Base-by-base conservation (phyloP, 2,329 filamentous ascomycete species). In the Hymenoscyphus repandus region DNA sequence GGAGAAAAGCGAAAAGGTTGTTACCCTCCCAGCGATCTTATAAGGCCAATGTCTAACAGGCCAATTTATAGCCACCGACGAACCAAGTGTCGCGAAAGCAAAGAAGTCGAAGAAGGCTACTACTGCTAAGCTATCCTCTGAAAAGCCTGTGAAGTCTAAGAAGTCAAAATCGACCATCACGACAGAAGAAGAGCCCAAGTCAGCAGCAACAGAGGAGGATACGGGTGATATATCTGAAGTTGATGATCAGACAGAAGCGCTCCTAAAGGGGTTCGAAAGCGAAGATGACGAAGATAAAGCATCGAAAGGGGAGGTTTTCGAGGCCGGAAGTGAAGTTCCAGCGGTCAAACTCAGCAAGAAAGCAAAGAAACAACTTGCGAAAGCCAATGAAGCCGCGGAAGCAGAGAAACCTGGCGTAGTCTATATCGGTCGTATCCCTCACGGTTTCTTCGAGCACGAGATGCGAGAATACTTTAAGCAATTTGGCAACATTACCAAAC, bases 391-490 rank as follows among this genome's bases (percentile, higher is more conserved):
- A 55, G 60, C 61, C 5, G 71, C 74, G 30, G 64, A 64, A 17
- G 72, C 73, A 50, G 74, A 77, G 42, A 77, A 79, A 46, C 81
- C 88, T 1, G 92, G 91, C 42, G 85, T 93, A 37, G 78, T 97
- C 64, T 97, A 96, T 72, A 78, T 99, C 63, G 90, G 89, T 66
- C 89, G 90, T 58, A 85, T 96, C 53, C 91, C 91, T 36, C 89
- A 93, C 72, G 88, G 93, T 72, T 99, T 99, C 81, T 97, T 92
- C 77, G 93, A 99, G 73, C 82, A 90, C 64, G 87, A 97, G 72
- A 95, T 99, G 86, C 83, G 82, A 62, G 83, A 85, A 58, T 99
- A 97, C 76, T 95, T 97, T 67, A 80, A 83, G 49, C 93, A 99
- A 70, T 99, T 99, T 61, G 93, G 93, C 60, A 75, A 81, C 12